A percentile compares a stretch with the other conserved stretches of the same genome.
These are phyloP conservation scores for Daldinia grandis DNA, from an alignment of 495 filamentous ascomycete species.

Conservation along the genomic window DNA sequence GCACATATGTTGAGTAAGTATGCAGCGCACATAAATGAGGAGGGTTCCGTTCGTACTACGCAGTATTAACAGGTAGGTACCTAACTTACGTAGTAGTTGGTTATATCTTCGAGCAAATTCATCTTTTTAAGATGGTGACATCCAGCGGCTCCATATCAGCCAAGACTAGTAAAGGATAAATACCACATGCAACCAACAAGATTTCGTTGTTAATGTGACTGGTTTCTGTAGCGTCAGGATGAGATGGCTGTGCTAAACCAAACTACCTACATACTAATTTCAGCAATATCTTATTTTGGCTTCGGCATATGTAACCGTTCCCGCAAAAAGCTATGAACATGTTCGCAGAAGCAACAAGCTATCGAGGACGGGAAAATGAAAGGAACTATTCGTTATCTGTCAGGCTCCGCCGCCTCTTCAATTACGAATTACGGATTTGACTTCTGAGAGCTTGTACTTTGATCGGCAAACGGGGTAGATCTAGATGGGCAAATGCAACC, in stretches of 20 bases:
- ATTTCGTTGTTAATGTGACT: not conserved
- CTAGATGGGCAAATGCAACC: constrained; percentile 7
- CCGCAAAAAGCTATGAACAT: constrained; percentile 3
- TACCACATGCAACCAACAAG: constrained; percentile 12
- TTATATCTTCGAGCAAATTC: not conserved
- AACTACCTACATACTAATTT: not conserved
- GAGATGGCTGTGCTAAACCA: not conserved
- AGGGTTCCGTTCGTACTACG: not conserved
- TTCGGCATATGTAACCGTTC: constrained; percentile 2
- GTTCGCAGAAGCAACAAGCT: constrained; percentile 21
- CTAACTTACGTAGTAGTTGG: not conserved
- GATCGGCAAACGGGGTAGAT: constrained; percentile 17
- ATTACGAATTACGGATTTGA: not conserved
- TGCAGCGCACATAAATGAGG: not conserved
- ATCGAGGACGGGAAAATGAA: constrained; percentile 26
- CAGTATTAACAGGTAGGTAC: not conserved
- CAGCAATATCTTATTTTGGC: not conserved
- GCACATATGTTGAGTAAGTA: constrained; percentile 18
- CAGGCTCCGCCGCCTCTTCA: not conserved
- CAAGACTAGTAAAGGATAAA: constrained; percentile 16
- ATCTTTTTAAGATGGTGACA: not conserved
- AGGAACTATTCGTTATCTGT: not conserved
- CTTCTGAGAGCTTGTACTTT: constrained; percentile 14
- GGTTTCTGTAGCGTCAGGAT: not conserved
- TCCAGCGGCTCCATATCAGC: constrained; percentile 1